Conservation (phyloP, 352 stramenopile genomes). For the Pythium insidiosum region DNA sequence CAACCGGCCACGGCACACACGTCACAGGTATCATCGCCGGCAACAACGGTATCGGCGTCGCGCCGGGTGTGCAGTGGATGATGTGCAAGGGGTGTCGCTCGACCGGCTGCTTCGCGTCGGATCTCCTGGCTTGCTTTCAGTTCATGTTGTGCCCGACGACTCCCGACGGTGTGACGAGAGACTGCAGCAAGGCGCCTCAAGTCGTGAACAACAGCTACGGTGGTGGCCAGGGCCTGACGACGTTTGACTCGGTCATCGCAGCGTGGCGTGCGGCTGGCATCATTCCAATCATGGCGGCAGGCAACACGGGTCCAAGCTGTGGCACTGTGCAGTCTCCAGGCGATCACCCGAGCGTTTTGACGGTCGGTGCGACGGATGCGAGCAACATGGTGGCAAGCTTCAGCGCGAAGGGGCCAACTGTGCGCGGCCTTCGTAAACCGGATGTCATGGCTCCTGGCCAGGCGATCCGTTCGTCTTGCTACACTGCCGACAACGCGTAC, state of each 20-base stretch:
- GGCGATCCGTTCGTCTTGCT: slow-evolving; percentile 39
- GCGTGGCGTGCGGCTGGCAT: too few relatives aligned
- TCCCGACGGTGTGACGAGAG: too few relatives aligned
- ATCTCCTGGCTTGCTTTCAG: slow-evolving; percentile 50
- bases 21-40: slow-evolving; percentile 38
- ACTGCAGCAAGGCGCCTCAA: too few relatives aligned
- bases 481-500: slow-evolving; percentile 32
- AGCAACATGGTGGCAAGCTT: slow-evolving; percentile 31
- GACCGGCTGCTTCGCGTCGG: slow-evolving; percentile 29
- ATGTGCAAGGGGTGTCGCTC: slow-evolving; percentile 40
- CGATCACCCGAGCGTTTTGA: slow-evolving; percentile 48
- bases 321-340: too few relatives aligned
- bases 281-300: too few relatives aligned
- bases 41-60: slow-evolving; percentile 41
- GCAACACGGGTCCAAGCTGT: too few relatives aligned
- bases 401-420: slow-evolving; percentile 47
- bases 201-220: too few relatives aligned
- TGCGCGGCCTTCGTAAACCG: slow-evolving; percentile 36
- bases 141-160: slow-evolving; percentile 71
- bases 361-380: slow-evolving; percentile 43
- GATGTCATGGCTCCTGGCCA: slow-evolving; percentile 41
- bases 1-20: slow-evolving; percentile 45
- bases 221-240: too few relatives aligned
- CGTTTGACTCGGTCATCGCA: too few relatives aligned
- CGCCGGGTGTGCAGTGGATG: slow-evolving; percentile 46